Evolutionary conservation across 2,329 filamentous ascomycete genomes (phyloP).

Genomic region (Cryphonectria radicalis): DNA sequence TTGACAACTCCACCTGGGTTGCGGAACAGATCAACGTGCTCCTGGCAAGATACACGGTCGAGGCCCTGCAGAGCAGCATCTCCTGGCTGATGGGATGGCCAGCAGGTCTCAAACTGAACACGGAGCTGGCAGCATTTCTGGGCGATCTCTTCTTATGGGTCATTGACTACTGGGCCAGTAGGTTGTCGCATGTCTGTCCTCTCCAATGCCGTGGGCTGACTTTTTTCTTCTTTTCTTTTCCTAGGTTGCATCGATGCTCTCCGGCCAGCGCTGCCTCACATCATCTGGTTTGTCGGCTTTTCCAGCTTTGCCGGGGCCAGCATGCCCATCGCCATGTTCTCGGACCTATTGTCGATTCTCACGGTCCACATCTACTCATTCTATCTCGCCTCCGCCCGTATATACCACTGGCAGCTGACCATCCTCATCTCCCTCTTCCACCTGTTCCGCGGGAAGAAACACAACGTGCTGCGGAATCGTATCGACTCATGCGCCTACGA

Average conservation of each 20-base stretch:
- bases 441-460: constrained; percentile 96
- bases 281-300: constrained; percentile 92
- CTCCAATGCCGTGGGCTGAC: constrained; percentile 32
- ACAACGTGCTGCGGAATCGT: constrained; percentile 93
- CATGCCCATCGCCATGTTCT: constrained; percentile 95
- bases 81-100: constrained; percentile 96
- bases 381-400: constrained; percentile 93
- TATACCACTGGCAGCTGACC: constrained; percentile 98
- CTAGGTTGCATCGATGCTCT: constrained; percentile 75
- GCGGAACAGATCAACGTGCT: constrained; percentile 78
- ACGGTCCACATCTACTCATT: constrained; percentile 98
- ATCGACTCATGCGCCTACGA: constrained; percentile 99
- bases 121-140: constrained; percentile 88
- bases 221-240: constrained; percentile 2
- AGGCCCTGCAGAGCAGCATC: constrained; percentile 86
- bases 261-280: constrained; percentile 77
- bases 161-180: constrained; percentile 95
- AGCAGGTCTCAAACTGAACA: constrained; percentile 92
- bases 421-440: constrained; percentile 98
- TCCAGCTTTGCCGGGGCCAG: constrained; percentile 95
- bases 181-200: constrained; percentile 38
- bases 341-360: constrained; percentile 86
- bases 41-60: constrained; percentile 81
- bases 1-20: constrained; percentile 88
- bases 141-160: constrained; percentile 98